Evolutionary conservation across 495 filamentous ascomycete genomes (phyloP).

Genomic region (Aspergillus steynii): DNA sequence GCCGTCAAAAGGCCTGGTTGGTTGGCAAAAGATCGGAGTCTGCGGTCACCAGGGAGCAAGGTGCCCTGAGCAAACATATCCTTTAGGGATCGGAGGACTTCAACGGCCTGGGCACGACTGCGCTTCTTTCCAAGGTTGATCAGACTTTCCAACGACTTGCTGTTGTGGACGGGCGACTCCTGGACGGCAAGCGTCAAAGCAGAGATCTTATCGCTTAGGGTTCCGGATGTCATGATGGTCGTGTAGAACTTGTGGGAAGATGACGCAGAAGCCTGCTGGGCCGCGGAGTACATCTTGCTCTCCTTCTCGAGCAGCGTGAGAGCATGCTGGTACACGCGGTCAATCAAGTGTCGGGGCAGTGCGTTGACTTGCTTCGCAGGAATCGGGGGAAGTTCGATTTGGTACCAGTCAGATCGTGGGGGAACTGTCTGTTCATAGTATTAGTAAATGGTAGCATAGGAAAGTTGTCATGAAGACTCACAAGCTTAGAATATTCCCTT

Average conservation of each 20-base stretch:
- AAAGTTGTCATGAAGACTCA: constrained; percentile 21
- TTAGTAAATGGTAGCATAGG: constrained; percentile 21
- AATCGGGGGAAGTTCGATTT: constrained; percentile 59
- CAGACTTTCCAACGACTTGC: constrained; percentile 81
- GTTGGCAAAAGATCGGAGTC: constrained; percentile 73
- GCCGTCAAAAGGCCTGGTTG: constrained; percentile 74
- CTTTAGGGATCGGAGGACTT: constrained; percentile 85
- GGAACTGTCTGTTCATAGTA: constrained; percentile 59
- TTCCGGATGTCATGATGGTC: constrained; percentile 95
- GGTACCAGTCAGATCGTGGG: constrained; percentile 86
- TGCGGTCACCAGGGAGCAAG: constrained; percentile 77
- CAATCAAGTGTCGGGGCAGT: constrained; percentile 58
- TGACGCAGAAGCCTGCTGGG: constrained; percentile 55
- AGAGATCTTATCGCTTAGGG: constrained; percentile 93
- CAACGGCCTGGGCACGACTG: constrained; percentile 90
- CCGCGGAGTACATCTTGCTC: constrained; percentile 58
- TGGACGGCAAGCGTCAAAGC: constrained; percentile 90
- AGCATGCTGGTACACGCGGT: constrained; percentile 75
- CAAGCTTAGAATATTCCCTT: constrained; percentile 47
- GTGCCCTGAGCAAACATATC: constrained; percentile 89
- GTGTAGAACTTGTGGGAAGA: constrained; percentile 93
- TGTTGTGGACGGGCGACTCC: constrained; percentile 92
- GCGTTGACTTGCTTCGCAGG: constrained; percentile 47
- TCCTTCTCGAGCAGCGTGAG: constrained; percentile 74
- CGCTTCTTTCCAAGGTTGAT: constrained; percentile 80